These are phyloP conservation scores for Basipetospora chlamydospora DNA, from an alignment of 2,329 filamentous ascomycete genomes.

Conservation along the genomic window DNA sequence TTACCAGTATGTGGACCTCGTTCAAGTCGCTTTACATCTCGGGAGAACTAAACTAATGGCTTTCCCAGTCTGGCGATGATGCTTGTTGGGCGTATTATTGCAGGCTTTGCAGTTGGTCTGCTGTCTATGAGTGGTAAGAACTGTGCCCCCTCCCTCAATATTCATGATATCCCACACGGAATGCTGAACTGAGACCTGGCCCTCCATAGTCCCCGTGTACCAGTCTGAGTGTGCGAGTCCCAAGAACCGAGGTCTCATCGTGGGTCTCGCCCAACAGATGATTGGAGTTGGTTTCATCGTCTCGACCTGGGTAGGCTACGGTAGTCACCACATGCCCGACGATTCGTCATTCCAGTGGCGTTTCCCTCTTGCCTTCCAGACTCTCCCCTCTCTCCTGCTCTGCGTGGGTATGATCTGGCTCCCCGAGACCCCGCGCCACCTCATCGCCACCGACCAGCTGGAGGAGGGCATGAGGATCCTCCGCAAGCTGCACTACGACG, in stretches of 20 bases:
- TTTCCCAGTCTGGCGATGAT: conserved; percentile 24
- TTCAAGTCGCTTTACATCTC: too few species aligned
- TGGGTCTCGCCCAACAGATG: conserved; percentile 39
- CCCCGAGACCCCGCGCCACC: conserved; percentile 53
- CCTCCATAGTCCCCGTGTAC: conserved; percentile 43
- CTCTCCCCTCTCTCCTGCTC: conserved; percentile 44
- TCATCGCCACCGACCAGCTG: conserved; percentile 1
- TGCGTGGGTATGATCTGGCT: conserved; percentile 43
- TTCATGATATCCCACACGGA: too few species aligned
- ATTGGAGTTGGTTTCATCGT: conserved; percentile 38
- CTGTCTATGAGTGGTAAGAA: conserved; percentile 32
- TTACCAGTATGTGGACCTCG: conserved; percentile 9
- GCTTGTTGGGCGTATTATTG: conserved; percentile 38
- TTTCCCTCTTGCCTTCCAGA: conserved; percentile 37
- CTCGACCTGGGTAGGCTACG: conserved; percentile 27
- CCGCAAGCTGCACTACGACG: conserved; percentile 1
- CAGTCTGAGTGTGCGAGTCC: conserved; percentile 38
- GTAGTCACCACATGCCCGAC: conserved; percentile 16
- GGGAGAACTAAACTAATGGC: conserved; percentile 26
- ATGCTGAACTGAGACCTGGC: too few species aligned
- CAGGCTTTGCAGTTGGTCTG: conserved; percentile 42
- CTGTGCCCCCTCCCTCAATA: background rate
- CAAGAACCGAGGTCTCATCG: conserved; percentile 36
- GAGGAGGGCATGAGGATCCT: background rate
- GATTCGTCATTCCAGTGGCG: conserved; percentile 43